These are phyloP conservation scores for Trichocomaceae sp. DNA, from an alignment of 2,329 filamentous ascomycete genomes.

Conservation along the genomic window DNA sequence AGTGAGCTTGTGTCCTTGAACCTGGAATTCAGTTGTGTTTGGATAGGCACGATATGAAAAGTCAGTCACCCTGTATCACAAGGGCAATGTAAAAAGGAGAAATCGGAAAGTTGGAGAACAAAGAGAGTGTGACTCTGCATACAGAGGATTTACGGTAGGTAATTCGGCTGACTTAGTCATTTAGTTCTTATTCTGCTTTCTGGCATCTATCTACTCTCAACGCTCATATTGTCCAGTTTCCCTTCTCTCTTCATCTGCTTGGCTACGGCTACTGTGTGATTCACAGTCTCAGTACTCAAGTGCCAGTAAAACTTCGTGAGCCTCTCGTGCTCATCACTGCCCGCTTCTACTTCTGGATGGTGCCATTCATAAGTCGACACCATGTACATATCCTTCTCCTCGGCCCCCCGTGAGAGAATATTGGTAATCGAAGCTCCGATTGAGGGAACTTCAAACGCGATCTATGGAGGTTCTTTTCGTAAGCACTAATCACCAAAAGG, in stretches of 20 bases:
- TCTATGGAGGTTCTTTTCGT: neutral
- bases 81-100: too few species aligned
- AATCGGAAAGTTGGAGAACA: too few species aligned
- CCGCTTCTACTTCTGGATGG: constrained; percentile 2
- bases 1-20: too few species aligned
- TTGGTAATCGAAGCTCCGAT: constrained; percentile 1
- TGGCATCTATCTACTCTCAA: too few species aligned
- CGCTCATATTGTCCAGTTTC: constrained; percentile 47
- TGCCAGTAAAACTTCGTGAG: neutral
- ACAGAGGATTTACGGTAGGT: too few species aligned
- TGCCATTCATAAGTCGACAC: constrained; percentile 5
- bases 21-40: too few species aligned
- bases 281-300: constrained; percentile 1
- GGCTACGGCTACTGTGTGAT: constrained; percentile 1
- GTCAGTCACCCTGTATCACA: too few species aligned
- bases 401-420: constrained; percentile 2
- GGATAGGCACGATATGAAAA: too few species aligned
- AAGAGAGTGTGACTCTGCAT: too few species aligned
- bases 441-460: neutral
- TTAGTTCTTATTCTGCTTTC: too few species aligned
- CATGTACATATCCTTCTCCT: constrained; percentile 2
- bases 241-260: neutral
- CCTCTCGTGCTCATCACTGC: neutral
- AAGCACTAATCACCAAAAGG: neutral
- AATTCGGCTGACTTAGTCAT: too few species aligned